Conservation (phyloP, 139 green algal genomes). For the Chlamydomonas sp. region DNA sequence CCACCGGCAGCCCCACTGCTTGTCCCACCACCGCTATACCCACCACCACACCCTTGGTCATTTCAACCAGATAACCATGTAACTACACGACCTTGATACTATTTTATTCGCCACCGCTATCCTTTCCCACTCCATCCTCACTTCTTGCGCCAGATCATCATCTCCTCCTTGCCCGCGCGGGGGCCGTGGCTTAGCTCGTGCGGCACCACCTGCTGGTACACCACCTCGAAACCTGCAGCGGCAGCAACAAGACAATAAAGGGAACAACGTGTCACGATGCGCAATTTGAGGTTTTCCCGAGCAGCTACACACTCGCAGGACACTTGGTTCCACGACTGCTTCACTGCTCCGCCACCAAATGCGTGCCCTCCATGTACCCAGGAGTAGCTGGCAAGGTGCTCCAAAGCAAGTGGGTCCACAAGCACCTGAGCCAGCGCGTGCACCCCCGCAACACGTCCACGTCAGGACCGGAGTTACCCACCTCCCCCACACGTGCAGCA, state of each 20-base stretch:
- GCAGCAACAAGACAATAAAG: neutral
- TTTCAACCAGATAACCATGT: too few relatives aligned
- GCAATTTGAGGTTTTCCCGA: neutral
- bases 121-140: neutral
- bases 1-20: too few relatives aligned
- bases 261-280: neutral
- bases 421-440: neutral
- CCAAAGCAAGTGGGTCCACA: neutral
- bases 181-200: conserved; percentile 48
- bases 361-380: neutral
- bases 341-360: neutral
- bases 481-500: neutral
- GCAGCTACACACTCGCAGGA: neutral
- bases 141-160: conserved; percentile 50
- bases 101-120: too few relatives aligned
- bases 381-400: neutral
- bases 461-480: neutral
- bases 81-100: too few relatives aligned
- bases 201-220: conserved; percentile 46
- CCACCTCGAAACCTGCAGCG: conserved; percentile 56
- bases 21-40: too few relatives aligned
- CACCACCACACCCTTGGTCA: too few relatives aligned
- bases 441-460: neutral
- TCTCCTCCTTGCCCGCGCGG: conserved; percentile 53
- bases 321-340: too few relatives aligned